Conservation (phyloP, 345 rosid genomes). For the Balakata baccata region DNA sequence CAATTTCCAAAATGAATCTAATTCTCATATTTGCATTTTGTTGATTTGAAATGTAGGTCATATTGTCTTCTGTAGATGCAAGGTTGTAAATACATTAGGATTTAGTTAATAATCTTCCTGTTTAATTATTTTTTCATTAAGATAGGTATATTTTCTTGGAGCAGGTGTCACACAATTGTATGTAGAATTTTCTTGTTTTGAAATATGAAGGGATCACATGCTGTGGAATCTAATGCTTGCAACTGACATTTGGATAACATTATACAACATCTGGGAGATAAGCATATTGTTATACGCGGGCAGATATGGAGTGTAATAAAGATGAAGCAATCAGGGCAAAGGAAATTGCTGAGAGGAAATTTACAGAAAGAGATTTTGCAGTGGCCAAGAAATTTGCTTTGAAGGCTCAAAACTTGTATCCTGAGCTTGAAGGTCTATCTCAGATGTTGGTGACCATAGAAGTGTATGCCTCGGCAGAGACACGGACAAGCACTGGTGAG, state of each 20-base stretch:
- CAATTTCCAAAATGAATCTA: not conserved
- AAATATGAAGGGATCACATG: constrained; percentile 15
- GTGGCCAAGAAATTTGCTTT: constrained; percentile 44
- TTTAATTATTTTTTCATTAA: not conserved
- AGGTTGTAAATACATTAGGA: not conserved
- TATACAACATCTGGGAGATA: constrained; percentile 13
- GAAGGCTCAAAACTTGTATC: constrained; percentile 47
- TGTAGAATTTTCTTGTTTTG: constrained; percentile 1
- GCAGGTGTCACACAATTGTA: constrained; percentile 24
- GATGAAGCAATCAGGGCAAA: constrained; percentile 48
- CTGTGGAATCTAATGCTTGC: constrained; percentile 1
- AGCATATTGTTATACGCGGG: constrained; percentile 2
- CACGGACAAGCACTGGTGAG: constrained; percentile 35
- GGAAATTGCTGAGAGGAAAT: constrained; percentile 45
- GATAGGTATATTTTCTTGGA: constrained; percentile 12
- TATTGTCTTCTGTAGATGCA: constrained; percentile 1
- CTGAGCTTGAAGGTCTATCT: constrained; percentile 41
- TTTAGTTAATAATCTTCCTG: not conserved
- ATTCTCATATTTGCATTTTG: not conserved
- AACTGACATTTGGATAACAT: constrained; percentile 14
- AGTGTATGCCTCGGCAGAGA: constrained; percentile 38
- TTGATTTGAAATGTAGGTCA: not conserved
- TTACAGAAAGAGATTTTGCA: constrained; percentile 31
- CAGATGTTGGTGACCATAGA: constrained; percentile 38
- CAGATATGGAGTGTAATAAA: constrained; percentile 45